Evolutionary conservation across 2,329 filamentous ascomycete species (phyloP).

Genomic region (Pyrenophora graminea): DNA sequence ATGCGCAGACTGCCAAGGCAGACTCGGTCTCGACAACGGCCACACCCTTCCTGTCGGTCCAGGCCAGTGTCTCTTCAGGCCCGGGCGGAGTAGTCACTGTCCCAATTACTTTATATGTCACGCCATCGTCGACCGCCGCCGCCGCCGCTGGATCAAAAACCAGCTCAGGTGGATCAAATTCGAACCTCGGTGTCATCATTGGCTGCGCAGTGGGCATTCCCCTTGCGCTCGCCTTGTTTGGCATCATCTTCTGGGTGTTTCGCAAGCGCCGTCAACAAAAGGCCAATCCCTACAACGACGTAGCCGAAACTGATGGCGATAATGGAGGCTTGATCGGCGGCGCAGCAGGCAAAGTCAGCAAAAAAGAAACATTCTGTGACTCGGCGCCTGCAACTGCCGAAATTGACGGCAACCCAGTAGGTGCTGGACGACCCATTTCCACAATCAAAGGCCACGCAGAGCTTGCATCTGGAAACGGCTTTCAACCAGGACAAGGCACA

Average conservation of each 20-base stretch:
- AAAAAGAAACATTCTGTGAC: slow-evolving; percentile 23
- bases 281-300: slow-evolving; percentile 20
- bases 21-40: slow-evolving; percentile 11
- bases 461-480: slow-evolving; percentile 34
- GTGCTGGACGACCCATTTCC: slow-evolving; percentile 33
- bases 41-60: slow-evolving; percentile 30
- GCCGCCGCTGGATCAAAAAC: background rate
- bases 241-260: slow-evolving; percentile 38
- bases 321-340: slow-evolving; percentile 27
- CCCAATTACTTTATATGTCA: slow-evolving; percentile 25
- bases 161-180: slow-evolving; percentile 9
- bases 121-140: slow-evolving; percentile 12
- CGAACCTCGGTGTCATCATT: slow-evolving; percentile 39
- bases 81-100: slow-evolving; percentile 30
- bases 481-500: slow-evolving; percentile 27
- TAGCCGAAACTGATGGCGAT: slow-evolving; percentile 19
- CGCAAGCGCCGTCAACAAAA: slow-evolving; percentile 38
- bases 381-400: slow-evolving; percentile 29
- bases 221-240: slow-evolving; percentile 36
- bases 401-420: slow-evolving; percentile 35
- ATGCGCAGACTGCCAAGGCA: background rate
- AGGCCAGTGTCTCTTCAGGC: slow-evolving; percentile 31
- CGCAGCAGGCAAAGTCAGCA: slow-evolving; percentile 31
- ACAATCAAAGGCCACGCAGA: slow-evolving; percentile 38
- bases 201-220: slow-evolving; percentile 45